Percentiles rank a stretch among this genome's conserved stretches.
Evolutionary conservation across 2,329 filamentous ascomycete genomes (phyloP).

Genomic region (Colletotrichum theobromicola): DNA sequence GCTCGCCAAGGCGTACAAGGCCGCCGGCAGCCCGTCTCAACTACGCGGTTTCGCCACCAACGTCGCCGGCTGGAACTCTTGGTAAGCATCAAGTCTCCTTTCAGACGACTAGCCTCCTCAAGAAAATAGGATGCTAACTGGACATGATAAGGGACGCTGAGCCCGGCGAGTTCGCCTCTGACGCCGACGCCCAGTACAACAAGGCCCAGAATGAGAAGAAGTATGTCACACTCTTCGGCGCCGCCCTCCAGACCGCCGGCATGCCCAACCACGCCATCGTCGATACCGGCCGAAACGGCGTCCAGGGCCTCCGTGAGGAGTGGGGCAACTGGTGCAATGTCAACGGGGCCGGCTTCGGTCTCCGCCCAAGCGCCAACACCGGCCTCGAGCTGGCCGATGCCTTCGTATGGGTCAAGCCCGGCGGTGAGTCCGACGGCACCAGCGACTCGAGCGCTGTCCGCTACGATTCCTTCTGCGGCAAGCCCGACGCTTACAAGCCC

Average conservation of each 20-base stretch:
- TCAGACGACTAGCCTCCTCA: not conserved
- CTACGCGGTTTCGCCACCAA: slow-evolving; percentile 44
- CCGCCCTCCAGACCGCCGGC: slow-evolving; percentile 39
- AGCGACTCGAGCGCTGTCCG: slow-evolving; percentile 37
- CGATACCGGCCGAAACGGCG: slow-evolving; percentile 46
- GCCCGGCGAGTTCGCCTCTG: slow-evolving; percentile 45
- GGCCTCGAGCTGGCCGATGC: slow-evolving; percentile 62
- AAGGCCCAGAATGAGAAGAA: slow-evolving; percentile 46
- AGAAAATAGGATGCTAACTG: not conserved
- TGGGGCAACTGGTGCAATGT: slow-evolving; percentile 68
- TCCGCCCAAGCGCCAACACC: slow-evolving; percentile 61
- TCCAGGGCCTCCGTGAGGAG: slow-evolving; percentile 45
- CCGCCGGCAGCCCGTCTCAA: slow-evolving; percentile 40
- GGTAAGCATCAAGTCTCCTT: slow-evolving; percentile 22
- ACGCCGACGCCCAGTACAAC: slow-evolving; percentile 46
- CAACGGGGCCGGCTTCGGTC: slow-evolving; percentile 64
- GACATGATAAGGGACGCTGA: slow-evolving; percentile 27
- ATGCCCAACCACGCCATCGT: slow-evolving; percentile 48
- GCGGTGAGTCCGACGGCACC: slow-evolving; percentile 55
- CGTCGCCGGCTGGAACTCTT: slow-evolving; percentile 46
- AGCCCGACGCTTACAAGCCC: slow-evolving; percentile 48
- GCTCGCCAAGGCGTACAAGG: slow-evolving; percentile 43
- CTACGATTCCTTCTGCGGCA: slow-evolving; percentile 44
- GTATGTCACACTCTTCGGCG: slow-evolving; percentile 45
- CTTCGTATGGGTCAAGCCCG: slow-evolving; percentile 72